Evolutionary conservation across 495 filamentous ascomycete genomes (phyloP).

Genomic region (Tuber melanosporum): DNA sequence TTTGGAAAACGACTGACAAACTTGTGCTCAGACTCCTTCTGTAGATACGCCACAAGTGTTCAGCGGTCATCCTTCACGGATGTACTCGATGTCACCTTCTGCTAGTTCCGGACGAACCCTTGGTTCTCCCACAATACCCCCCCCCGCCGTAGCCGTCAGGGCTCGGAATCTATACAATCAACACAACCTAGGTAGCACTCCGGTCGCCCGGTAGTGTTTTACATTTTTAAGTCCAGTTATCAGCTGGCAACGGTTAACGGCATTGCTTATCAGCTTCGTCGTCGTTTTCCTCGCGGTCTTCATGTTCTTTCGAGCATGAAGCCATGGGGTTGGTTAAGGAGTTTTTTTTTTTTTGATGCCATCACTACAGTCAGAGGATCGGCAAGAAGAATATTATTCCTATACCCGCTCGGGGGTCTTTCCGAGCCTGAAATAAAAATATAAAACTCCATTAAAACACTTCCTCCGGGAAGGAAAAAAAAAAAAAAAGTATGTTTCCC

Average conservation of each 20-base stretch:
- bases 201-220: neutral
- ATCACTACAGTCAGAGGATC: neutral
- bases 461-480: neutral
- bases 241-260: neutral
- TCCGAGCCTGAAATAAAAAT: conserved; percentile 3
- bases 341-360: conserved; percentile 1
- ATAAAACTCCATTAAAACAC: neutral
- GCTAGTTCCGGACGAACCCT: neutral
- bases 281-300: neutral
- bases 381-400: neutral
- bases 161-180: neutral
- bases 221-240: neutral
- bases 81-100: neutral
- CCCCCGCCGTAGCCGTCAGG: neutral
- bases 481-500: conserved; percentile 5
- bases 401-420: conserved; percentile 1
- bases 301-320: neutral
- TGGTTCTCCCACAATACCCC: neutral
- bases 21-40: neutral
- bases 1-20: neutral
- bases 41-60: neutral
- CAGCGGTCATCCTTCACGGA: neutral
- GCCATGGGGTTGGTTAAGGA: neutral
- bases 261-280: neutral
- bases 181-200: neutral